Conservation (phyloP, 257 asterid species). For the Solanum gandarillasii region DNA sequence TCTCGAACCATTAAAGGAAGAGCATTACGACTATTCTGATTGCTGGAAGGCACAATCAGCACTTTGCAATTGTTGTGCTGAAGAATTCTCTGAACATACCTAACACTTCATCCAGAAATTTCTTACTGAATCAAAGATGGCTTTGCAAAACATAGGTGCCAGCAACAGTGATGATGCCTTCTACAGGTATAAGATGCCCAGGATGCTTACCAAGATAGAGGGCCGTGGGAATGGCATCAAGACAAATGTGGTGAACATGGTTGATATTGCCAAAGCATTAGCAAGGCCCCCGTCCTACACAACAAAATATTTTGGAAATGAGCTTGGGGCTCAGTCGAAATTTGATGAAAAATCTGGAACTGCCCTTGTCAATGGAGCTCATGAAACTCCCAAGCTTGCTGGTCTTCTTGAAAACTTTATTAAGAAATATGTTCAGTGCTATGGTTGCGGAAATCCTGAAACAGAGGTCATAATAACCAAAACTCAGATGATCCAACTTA, state of each 20-base stretch:
- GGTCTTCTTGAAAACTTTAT: conserved; percentile 14
- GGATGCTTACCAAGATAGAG: conserved; percentile 14
- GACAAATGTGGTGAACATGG: conserved; percentile 18
- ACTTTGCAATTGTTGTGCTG: not conserved
- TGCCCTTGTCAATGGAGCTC: conserved; percentile 13
- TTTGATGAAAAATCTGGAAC: conserved; percentile 19
- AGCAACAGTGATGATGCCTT: conserved; percentile 20
- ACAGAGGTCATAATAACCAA: conserved; percentile 13
- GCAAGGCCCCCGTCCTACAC: conserved; percentile 13
- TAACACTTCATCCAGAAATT: not conserved
- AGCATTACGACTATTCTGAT: not conserved
- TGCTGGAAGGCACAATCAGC: not conserved
- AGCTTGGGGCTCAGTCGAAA: conserved; percentile 19
- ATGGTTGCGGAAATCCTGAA: conserved; percentile 19
- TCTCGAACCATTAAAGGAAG: not conserved
- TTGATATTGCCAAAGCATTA: conserved; percentile 16
- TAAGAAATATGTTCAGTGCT: conserved; percentile 18
- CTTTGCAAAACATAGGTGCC: conserved; percentile 17
- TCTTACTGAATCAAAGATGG: conserved; percentile 4
- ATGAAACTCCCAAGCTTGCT: conserved; percentile 15
- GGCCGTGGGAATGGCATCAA: conserved; percentile 16
- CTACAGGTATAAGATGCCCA: conserved; percentile 20
- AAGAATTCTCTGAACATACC: not conserved
- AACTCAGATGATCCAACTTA: conserved; percentile 14
- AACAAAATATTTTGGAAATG: conserved; percentile 14